phyloP scores from a whole-genome alignment of 2,329 filamentous ascomycete genomes.

The Zarea fungicola region DNA sequence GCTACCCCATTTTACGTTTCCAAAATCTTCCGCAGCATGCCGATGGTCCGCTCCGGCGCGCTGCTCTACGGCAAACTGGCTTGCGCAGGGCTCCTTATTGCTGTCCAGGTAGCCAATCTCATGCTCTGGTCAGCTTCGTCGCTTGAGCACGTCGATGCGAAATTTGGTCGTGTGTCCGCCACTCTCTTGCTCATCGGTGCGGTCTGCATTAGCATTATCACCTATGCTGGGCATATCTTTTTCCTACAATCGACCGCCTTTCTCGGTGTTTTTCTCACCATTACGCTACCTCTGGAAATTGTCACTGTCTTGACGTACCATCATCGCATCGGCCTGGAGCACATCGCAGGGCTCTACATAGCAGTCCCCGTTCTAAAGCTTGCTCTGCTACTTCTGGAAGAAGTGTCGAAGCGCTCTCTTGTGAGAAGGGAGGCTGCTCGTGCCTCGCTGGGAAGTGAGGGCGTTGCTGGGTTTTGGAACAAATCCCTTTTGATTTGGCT shows the following conservation, averaged over 20 bases:
- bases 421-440: background rate
- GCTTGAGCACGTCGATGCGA: conserved; percentile 13
- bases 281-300: conserved; percentile 28
- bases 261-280: conserved; percentile 26
- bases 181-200: conserved; percentile 23
- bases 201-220: conserved; percentile 22
- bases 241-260: conserved; percentile 28
- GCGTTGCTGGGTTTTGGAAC: conserved; percentile 18
- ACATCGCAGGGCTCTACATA: conserved; percentile 23
- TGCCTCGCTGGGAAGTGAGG: conserved; percentile 16
- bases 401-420: conserved; percentile 21
- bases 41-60: background rate
- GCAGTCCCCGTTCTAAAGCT: conserved; percentile 23
- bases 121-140: conserved; percentile 21
- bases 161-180: conserved; percentile 23
- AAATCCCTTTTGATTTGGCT: background rate
- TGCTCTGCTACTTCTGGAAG: conserved; percentile 26
- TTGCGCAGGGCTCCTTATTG: accelerated
- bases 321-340: conserved; percentile 20
- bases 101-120: conserved; percentile 20
- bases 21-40: background rate
- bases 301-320: conserved; percentile 27
- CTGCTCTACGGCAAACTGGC: conserved; percentile 20
- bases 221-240: conserved; percentile 27
- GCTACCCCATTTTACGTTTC: background rate